Evolutionary conservation across 1,284 basidiomycete species (phyloP).

Genomic region (Boletus hoseneyae): DNA sequence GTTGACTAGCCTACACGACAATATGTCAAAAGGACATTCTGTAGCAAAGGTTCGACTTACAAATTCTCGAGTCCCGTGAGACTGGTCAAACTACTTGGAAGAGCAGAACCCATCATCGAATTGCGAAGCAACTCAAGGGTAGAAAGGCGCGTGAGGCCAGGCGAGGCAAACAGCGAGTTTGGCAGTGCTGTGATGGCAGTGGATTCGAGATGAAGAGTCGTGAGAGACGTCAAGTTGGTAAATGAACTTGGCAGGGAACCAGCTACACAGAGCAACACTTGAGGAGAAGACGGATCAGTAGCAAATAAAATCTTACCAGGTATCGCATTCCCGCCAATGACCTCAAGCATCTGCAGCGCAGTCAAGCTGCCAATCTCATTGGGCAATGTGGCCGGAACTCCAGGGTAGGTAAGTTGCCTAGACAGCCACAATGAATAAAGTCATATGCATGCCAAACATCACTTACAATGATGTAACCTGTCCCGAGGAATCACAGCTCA

Average conservation of each 20-base stretch:
- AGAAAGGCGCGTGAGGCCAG: constrained; percentile 35
- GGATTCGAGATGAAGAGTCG: constrained; percentile 43
- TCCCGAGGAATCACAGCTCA: constrained; percentile 42
- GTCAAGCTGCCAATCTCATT: constrained; percentile 42
- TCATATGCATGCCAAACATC: neutral
- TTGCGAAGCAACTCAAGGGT: constrained; percentile 45
- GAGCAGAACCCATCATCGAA: constrained; percentile 39
- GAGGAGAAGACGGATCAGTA: neutral
- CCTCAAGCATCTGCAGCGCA: constrained; percentile 37
- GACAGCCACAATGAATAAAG: neutral
- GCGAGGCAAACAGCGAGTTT: constrained; percentile 34
- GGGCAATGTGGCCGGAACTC: constrained; percentile 45
- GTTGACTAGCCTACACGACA: constrained; percentile 24
- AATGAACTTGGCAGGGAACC: constrained; percentile 41
- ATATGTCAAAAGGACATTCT: neutral
- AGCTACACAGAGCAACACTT: constrained; percentile 25
- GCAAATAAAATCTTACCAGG: constrained; percentile 34
- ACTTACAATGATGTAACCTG: constrained; percentile 45
- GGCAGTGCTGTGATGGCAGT: constrained; percentile 43
- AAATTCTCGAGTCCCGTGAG: constrained; percentile 38
- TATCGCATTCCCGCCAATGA: constrained; percentile 42
- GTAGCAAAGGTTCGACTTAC: constrained; percentile 29
- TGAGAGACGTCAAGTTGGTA: constrained; percentile 38
- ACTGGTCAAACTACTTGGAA: constrained; percentile 39
- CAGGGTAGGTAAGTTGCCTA: constrained; percentile 46